phyloP scores from a whole-genome alignment of 1,139 yeast species.

The Diutina mesorugosa region DNA sequence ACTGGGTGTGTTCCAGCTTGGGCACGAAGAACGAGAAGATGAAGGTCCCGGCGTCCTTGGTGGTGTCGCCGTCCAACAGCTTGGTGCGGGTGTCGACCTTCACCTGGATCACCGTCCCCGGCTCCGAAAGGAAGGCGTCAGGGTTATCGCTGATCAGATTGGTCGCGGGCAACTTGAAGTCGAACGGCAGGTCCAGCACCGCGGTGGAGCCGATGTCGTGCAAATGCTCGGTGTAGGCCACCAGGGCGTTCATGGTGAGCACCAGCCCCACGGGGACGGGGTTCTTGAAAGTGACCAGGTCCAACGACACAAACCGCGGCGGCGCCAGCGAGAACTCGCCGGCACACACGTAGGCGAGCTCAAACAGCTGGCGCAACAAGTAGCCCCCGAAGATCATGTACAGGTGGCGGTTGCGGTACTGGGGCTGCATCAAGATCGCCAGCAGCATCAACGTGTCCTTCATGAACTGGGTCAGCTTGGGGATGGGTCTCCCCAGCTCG shows the following conservation, averaged over 20 bases:
- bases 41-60: conserved; percentile 72
- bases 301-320: conserved; percentile 82
- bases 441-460: conserved; percentile 57
- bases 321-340: conserved; percentile 76
- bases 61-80: conserved; percentile 39
- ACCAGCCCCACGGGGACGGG: conserved; percentile 96
- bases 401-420: conserved; percentile 85
- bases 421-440: conserved; percentile 89
- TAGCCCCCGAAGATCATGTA: conserved; percentile 94
- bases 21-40: conserved; percentile 84
- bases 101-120: conserved; percentile 86
- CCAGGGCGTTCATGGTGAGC: conserved; percentile 64
- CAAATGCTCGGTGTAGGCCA: conserved; percentile 72
- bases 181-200: conserved; percentile 25
- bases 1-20: conserved; percentile 27
- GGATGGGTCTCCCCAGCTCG: conserved; percentile 21
- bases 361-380: conserved; percentile 81
- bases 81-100: conserved; percentile 75
- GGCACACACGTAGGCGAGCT: conserved; percentile 83
- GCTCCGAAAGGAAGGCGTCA: conserved; percentile 50
- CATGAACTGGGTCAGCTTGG: conserved; percentile 32
- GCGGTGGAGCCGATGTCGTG: conserved; percentile 21
- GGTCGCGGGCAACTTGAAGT: conserved; percentile 44
- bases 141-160: conserved; percentile 40
- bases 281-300: conserved; percentile 79